Base-by-base conservation (phyloP, 176 grass and related monocot species). In the Triticum urartu region DNA sequence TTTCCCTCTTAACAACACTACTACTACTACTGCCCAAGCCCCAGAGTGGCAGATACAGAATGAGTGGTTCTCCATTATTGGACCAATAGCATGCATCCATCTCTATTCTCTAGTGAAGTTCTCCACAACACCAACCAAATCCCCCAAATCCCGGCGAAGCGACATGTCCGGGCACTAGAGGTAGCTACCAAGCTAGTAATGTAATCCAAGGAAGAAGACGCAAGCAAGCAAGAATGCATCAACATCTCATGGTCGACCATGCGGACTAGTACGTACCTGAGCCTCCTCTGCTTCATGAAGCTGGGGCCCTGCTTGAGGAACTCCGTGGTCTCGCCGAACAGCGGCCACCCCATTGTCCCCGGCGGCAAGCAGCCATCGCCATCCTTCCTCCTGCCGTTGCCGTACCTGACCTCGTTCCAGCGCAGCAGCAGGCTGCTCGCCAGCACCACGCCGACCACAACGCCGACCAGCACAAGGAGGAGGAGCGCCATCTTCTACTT, bases 291-390 rank as follows among this genome's bases (percentile, higher is more conserved):
- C 90, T 94, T 97, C 92, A 97, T 94, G 88, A 97, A 97, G 68
- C 60, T 45, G 2, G 94, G 94, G 0, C 92, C 94, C 59, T 94
- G 92, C 88, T 94, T 97, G 68, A 97, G 90, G 87, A 97, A 97
- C 90, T 97, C 94, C 24, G 94, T 97, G 45, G 94, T 97, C 90
- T 97, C 94, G 50, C 94, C 94, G 75, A 97, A 89, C 70, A 94
- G 88, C 66, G 94, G 94, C 94, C 94, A 97, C n/a, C 94, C 94
- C 94, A 97, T 97, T 85, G 94, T 97, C 54, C 94, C 94, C 3
- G 92, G 94, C 82, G 94, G 94, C 47, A 92, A 36, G 60, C 90
- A 8, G 0, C 48, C 48, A 1, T 50, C 13, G 14, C 48, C 92
- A 0, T 52, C 3, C 61, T 90, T 80, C 81, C 86, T 88, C 76